Percentiles rank a stretch among this genome's conserved stretches.
Evolutionary conservation across 441 rosid species (phyloP).

Genomic region (Pelargonium citronellum): DNA sequence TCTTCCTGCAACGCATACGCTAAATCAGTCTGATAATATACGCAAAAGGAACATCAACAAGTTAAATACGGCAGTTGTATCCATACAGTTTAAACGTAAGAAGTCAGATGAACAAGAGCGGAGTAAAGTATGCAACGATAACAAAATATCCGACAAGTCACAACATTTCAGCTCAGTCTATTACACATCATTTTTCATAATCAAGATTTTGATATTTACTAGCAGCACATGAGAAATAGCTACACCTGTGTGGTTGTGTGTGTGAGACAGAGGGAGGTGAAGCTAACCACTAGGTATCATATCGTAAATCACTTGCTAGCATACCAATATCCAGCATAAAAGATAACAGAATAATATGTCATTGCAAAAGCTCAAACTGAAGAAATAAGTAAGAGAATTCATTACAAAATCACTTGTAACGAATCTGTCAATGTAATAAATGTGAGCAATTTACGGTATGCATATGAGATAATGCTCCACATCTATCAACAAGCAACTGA

Average conservation of each 20-base stretch:
- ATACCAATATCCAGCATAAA: no score
- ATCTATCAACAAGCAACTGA: no score
- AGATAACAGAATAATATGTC: background rate
- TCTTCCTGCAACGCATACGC: conserved; percentile 50
- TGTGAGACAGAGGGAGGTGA: background rate
- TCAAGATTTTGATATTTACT: no score
- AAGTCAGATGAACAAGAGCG: no score
- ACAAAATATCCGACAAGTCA: background rate
- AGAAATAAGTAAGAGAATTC: background rate
- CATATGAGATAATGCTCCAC: no score
- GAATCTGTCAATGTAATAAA: no score
- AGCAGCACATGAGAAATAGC: background rate
- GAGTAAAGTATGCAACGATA: background rate
- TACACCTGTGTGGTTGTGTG: background rate
- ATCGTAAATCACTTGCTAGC: background rate
- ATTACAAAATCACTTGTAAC: background rate
- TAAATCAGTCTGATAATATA: conserved; percentile 14
- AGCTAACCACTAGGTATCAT: background rate
- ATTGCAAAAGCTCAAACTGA: background rate
- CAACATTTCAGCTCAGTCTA: background rate
- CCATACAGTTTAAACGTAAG: no score
- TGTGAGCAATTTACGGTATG: no score
- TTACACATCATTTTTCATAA: no score
- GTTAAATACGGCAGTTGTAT: background rate
- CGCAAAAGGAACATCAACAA: background rate